Percentiles rank a stretch among this genome's conserved stretches.
Evolutionary conservation across 257 asterid species (phyloP).

Genomic region (Petunia axillaris): DNA sequence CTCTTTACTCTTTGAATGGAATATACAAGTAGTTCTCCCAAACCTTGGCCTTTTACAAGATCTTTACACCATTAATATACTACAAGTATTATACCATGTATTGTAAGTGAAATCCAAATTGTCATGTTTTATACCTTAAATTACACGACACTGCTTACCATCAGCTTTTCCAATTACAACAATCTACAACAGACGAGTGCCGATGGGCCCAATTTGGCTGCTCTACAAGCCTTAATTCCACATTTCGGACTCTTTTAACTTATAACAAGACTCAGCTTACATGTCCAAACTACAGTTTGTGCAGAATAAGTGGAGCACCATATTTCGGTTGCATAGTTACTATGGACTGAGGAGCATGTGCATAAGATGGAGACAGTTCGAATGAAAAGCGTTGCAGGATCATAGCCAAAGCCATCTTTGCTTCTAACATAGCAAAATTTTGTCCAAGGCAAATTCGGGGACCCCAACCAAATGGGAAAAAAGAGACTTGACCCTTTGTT

Average conservation of each 20-base stretch:
- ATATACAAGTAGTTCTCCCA: too few relatives aligned
- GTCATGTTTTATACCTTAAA: too few relatives aligned
- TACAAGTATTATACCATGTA: too few relatives aligned
- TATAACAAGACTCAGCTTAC: background rate
- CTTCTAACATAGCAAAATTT: slow-evolving; percentile 40
- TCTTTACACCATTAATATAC: too few relatives aligned
- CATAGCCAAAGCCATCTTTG: slow-evolving; percentile 41
- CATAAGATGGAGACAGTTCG: slow-evolving; percentile 38
- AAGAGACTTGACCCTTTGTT: slow-evolving; percentile 25
- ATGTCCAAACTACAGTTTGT: slow-evolving; percentile 20
- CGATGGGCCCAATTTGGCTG: background rate
- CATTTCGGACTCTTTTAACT: background rate
- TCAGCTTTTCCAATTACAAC: background rate
- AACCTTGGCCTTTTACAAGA: too few relatives aligned
- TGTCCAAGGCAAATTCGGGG: slow-evolving; percentile 44
- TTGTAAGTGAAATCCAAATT: too few relatives aligned
- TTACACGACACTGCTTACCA: too few relatives aligned
- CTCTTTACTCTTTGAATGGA: too few relatives aligned
- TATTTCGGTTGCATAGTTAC: slow-evolving; percentile 38
- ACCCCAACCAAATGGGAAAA: slow-evolving; percentile 44
- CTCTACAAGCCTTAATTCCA: background rate
- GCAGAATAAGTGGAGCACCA: slow-evolving; percentile 39
- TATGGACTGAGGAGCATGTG: slow-evolving; percentile 37
- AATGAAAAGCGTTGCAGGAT: slow-evolving; percentile 39
- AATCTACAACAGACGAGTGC: background rate